A percentile compares a stretch with the other conserved stretches of the same genome.
Conservation (phyloP, 495 filamentous ascomycete species). For the Penicillium simplicissimum region DNA sequence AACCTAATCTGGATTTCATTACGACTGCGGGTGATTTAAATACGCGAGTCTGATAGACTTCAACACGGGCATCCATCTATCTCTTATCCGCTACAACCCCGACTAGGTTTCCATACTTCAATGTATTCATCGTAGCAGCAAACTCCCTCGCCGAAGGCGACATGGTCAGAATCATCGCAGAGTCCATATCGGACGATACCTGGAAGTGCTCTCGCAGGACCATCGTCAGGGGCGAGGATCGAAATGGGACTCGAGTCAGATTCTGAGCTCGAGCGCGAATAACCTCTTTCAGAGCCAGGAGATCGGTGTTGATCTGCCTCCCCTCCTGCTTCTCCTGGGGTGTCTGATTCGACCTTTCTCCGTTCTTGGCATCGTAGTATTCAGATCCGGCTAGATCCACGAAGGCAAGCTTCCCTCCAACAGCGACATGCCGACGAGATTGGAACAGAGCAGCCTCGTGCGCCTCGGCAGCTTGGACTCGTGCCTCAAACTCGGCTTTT, state of each 20-base stretch:
- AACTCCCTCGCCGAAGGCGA: not conserved
- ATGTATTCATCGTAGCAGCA: not conserved
- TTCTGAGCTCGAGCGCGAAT: conserved; percentile 23
- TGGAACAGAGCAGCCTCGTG: not conserved
- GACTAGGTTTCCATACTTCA: not conserved
- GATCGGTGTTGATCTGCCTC: conserved; percentile 31
- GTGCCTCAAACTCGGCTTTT: not conserved
- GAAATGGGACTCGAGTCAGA: conserved; percentile 23
- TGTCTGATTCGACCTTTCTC: conserved; percentile 15
- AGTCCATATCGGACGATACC: conserved; percentile 12
- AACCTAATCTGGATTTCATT: not conserved
- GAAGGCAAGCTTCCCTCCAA: not conserved
- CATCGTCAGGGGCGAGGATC: conserved; percentile 31
- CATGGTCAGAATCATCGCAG: conserved; percentile 2
- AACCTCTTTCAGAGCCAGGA: conserved; percentile 34
- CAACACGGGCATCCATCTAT: not conserved
- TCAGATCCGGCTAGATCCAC: not conserved
- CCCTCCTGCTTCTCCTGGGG: conserved; percentile 24
- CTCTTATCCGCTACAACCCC: not conserved
- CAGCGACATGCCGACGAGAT: not conserved
- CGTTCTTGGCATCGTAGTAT: not conserved
- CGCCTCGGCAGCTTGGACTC: not conserved
- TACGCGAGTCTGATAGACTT: not conserved
- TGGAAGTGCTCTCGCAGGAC: conserved; percentile 28
- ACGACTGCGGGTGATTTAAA: not conserved